phyloP scores from a whole-genome alignment of 306 rosid genomes.

The Quercus agrifolia region DNA sequence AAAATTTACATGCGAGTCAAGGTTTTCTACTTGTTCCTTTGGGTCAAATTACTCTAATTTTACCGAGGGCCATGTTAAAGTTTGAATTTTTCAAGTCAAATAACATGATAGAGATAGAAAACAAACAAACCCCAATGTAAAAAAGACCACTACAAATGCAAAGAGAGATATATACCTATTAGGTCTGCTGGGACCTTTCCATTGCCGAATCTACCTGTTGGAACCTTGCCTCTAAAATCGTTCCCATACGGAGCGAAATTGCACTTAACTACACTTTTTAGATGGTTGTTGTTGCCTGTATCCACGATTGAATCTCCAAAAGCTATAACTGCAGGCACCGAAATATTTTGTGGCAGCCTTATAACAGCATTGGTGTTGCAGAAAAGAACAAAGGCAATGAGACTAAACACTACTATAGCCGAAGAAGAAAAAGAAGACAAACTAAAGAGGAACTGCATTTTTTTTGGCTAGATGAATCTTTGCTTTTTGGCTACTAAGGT shows the following conservation, averaged over 20 bases:
- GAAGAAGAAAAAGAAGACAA: neutral
- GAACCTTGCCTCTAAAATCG: slow-evolving; percentile 26
- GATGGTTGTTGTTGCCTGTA: slow-evolving; percentile 73
- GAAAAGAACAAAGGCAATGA: slow-evolving; percentile 19
- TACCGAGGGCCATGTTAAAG: no score
- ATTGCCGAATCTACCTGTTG: slow-evolving; percentile 60
- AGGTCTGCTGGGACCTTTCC: slow-evolving; percentile 22
- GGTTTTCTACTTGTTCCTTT: no score
- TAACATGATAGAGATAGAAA: no score
- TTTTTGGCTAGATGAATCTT: no score
- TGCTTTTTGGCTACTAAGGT: no score
- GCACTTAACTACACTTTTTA: slow-evolving; percentile 38
- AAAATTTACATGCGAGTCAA: no score
- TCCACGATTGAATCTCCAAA: slow-evolving; percentile 89
- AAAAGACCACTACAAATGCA: neutral
- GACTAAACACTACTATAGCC: slow-evolving; percentile 7
- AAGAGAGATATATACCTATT: slow-evolving; percentile 36
- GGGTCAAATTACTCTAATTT: no score
- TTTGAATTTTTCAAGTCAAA: no score
- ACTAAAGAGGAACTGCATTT: no score
- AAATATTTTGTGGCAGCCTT: slow-evolving; percentile 27
- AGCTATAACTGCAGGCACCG: slow-evolving; percentile 52
- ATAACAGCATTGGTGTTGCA: slow-evolving; percentile 4
- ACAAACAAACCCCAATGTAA: no score
- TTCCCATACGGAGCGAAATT: slow-evolving; percentile 68